phyloP scores from a whole-genome alignment of 1,284 basidiomycete species.

The Cryptococcus maquisensis region DNA sequence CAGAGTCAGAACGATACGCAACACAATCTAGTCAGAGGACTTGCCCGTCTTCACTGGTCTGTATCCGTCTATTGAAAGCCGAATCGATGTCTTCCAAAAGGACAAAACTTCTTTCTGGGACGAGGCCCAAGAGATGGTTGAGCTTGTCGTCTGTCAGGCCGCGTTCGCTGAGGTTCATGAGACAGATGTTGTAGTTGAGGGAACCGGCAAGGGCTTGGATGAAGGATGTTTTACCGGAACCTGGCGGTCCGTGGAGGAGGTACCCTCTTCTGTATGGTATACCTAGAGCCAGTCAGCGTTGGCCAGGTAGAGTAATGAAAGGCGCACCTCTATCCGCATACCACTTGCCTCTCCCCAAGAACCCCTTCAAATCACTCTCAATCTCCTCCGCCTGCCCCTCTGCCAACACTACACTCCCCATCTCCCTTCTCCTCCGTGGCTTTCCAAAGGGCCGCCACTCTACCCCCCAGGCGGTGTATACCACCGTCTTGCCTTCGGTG shows the following conservation, averaged over 20 bases:
- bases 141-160: conserved; percentile 96
- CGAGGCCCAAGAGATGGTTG: conserved; percentile 86
- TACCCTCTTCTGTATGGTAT: conserved; percentile 97
- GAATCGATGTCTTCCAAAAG: conserved; percentile 97
- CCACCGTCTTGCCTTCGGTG: conserved; percentile 90
- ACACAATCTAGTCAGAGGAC: conserved; percentile 12
- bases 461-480: conserved; percentile 93
- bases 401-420: conserved; percentile 87
- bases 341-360: conserved; percentile 82
- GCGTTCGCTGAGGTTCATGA: conserved; percentile 93
- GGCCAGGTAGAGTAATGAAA: neutral
- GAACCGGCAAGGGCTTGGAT: conserved; percentile 94
- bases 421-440: conserved; percentile 78
- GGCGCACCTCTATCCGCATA: conserved; percentile 86
- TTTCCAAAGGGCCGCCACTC: conserved; percentile 97
- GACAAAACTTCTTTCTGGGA: conserved; percentile 86
- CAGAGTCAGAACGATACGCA: neutral
- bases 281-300: conserved; percentile 53
- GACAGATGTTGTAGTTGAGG: conserved; percentile 90
- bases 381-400: conserved; percentile 74
- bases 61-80: conserved; percentile 89
- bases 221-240: conserved; percentile 97
- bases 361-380: conserved; percentile 72
- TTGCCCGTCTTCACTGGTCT: conserved; percentile 82
- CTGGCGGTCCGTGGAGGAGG: conserved; percentile 90